These are phyloP conservation scores for Solanum aculeatissimum DNA, from an alignment of 305 asterid species.

Conservation along the genomic window DNA sequence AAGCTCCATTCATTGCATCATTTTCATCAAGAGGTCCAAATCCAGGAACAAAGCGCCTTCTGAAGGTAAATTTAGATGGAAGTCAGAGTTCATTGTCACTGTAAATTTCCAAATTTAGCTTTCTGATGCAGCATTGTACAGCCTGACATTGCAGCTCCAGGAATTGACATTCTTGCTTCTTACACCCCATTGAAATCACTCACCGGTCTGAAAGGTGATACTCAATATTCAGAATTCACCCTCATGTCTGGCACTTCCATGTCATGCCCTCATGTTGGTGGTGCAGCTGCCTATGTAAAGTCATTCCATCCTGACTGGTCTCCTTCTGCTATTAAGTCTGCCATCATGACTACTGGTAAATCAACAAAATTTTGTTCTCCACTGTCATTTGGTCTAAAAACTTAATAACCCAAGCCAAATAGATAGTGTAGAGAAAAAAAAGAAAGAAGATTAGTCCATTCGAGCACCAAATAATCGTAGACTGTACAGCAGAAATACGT, in stretches of 20 bases:
- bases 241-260: constrained; percentile 93
- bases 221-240: constrained; percentile 56
- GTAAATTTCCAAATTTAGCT: not conserved
- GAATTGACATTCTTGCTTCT: constrained; percentile 77
- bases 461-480: not conserved
- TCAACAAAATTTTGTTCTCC: not conserved
- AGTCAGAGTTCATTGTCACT: not conserved
- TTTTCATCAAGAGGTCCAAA: constrained; percentile 94
- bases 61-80: constrained; percentile 44
- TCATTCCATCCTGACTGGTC: constrained; percentile 84
- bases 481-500: not conserved
- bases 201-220: constrained; percentile 66
- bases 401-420: not conserved
- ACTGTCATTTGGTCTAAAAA: not conserved
- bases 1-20: constrained; percentile 71
- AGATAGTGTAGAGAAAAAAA: not conserved
- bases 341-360: constrained; percentile 79
- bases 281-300: constrained; percentile 80
- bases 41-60: constrained; percentile 43
- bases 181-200: constrained; percentile 65
- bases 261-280: constrained; percentile 89
- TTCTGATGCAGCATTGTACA: constrained; percentile 12
- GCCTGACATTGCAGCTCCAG: constrained; percentile 92
- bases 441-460: not conserved
- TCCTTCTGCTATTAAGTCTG: constrained; percentile 77